These are phyloP conservation scores for Tricholoma matsutake DNA, from an alignment of 768 basidiomycete species.

Conservation along the genomic window DNA sequence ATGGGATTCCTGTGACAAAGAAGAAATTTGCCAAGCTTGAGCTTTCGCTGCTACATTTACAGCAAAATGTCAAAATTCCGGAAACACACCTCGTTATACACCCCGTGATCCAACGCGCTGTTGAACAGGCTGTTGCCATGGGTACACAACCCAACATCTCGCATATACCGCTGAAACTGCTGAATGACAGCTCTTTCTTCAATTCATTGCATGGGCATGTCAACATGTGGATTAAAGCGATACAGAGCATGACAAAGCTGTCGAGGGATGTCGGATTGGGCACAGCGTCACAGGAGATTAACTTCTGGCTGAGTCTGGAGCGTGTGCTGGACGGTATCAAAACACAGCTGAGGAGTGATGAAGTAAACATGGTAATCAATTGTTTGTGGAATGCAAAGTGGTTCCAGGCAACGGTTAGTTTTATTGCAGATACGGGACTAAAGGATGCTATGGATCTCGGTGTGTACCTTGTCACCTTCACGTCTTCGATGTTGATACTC, in stretches of 20 bases:
- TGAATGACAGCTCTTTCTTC: slow-evolving; percentile 88
- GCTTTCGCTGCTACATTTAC: slow-evolving; percentile 87
- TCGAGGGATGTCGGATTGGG: slow-evolving; percentile 89
- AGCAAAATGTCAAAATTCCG: slow-evolving; percentile 99
- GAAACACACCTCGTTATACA: slow-evolving; percentile 93
- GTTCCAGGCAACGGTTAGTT: slow-evolving; percentile 95
- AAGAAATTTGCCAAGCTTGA: slow-evolving; percentile 99
- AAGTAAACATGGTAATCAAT: slow-evolving; percentile 91
- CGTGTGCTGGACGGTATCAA: slow-evolving; percentile 92
- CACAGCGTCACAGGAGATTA: slow-evolving; percentile 97
- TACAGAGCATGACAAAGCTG: slow-evolving; percentile 94
- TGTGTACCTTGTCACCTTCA: slow-evolving; percentile 30
- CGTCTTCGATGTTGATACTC: not conserved
- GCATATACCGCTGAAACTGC: slow-evolving; percentile 65
- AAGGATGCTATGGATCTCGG: slow-evolving; percentile 90
- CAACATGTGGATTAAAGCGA: slow-evolving; percentile 97
- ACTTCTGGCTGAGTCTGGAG: slow-evolving; percentile 97
- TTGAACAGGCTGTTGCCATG: slow-evolving; percentile 62
- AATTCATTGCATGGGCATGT: slow-evolving; percentile 92
- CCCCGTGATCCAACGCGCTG: slow-evolving; percentile 81
- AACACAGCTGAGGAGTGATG: slow-evolving; percentile 84
- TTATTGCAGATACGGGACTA: slow-evolving; percentile 95
- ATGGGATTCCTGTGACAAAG: slow-evolving; percentile 98
- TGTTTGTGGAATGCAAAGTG: slow-evolving; percentile 93
- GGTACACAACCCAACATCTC: slow-evolving; percentile 71